Evolutionary conservation across 306 rosid genomes (phyloP).

Genomic region (Gillenia trifoliata): DNA sequence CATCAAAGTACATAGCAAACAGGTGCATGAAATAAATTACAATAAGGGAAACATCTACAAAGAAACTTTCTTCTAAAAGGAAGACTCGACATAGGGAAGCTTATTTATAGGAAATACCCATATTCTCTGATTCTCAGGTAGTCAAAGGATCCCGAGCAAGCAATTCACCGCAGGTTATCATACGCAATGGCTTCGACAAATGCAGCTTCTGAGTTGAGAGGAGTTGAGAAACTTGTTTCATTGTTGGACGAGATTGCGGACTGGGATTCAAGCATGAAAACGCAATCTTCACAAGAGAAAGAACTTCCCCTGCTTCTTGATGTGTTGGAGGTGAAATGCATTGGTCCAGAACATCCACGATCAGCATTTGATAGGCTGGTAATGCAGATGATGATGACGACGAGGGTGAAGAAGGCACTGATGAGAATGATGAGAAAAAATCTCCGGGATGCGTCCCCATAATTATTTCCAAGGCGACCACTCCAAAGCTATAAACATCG

Average conservation of each 20-base stretch:
- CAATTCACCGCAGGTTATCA: neutral
- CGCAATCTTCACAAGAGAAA: neutral
- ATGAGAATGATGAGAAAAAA: neutral
- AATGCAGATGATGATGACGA: neutral
- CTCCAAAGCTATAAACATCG: slow-evolving; percentile 17
- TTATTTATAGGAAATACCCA: too few species aligned
- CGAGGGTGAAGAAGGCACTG: neutral
- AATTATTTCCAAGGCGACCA: slow-evolving; percentile 10
- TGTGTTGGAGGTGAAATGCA: neutral
- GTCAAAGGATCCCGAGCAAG: neutral
- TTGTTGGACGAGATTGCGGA: slow-evolving; percentile 6
- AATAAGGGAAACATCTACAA: neutral
- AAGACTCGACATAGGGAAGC: neutral
- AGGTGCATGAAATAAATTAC: neutral
- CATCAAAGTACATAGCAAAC: too few species aligned
- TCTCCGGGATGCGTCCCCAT: slow-evolving; percentile 8
- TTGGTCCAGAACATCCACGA: slow-evolving; percentile 9
- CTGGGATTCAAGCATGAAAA: neutral
- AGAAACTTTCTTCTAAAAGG: neutral
- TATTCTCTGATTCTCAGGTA: neutral
- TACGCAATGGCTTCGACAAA: neutral
- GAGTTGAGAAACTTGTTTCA: slow-evolving; percentile 8
- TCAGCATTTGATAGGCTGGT: neutral
- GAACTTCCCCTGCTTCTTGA: neutral
- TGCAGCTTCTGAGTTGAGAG: neutral